These are phyloP conservation scores for Claviceps quebecensis DNA, from an alignment of 2,329 filamentous ascomycete species.

Conservation along the genomic window DNA sequence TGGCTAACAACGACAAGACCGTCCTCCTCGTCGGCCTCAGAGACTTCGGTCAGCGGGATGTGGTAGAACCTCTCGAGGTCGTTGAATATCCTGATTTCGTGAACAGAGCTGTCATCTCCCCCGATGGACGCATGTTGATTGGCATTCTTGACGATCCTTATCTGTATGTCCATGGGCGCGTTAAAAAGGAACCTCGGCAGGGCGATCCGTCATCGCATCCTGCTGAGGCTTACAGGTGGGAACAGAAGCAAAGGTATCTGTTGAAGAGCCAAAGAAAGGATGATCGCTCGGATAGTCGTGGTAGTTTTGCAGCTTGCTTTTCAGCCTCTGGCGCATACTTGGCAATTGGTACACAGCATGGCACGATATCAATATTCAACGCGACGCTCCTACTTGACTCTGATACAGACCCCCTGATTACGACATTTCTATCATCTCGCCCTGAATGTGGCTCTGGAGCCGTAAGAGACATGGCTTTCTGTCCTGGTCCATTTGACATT, in stretches of 20 bases:
- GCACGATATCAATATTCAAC: constrained; percentile 64
- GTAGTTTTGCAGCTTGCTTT: constrained; percentile 69
- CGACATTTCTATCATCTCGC: constrained; percentile 64
- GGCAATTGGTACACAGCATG: constrained; percentile 68
- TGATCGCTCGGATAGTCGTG: constrained; percentile 41
- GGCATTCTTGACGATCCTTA: constrained; percentile 80
- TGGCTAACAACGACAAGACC: constrained; percentile 86
- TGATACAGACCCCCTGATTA: constrained; percentile 48
- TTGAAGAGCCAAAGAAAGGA: constrained; percentile 43
- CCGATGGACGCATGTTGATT: constrained; percentile 65
- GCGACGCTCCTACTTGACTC: constrained; percentile 31
- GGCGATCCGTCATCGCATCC: constrained; percentile 10
- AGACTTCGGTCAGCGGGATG: constrained; percentile 33
- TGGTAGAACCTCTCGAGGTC: constrained; percentile 47
- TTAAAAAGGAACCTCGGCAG: constrained; percentile 19
- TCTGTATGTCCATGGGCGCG: constrained; percentile 65
- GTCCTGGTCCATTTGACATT: constrained; percentile 77
- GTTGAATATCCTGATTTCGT: constrained; percentile 71
- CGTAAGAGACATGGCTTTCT: constrained; percentile 83
- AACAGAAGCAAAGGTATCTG: constrained; percentile 34
- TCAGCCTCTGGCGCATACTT: constrained; percentile 57
- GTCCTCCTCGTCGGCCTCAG: constrained; percentile 71
- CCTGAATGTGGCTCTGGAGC: constrained; percentile 59
- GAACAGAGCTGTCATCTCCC: constrained; percentile 89
- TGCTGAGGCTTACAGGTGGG: constrained; percentile 32